A percentile compares a stretch with the other conserved stretches of the same genome.
These are phyloP conservation scores for Aspergillus coremiiformis DNA, from an alignment of 495 filamentous ascomycete species.

Conservation along the genomic window DNA sequence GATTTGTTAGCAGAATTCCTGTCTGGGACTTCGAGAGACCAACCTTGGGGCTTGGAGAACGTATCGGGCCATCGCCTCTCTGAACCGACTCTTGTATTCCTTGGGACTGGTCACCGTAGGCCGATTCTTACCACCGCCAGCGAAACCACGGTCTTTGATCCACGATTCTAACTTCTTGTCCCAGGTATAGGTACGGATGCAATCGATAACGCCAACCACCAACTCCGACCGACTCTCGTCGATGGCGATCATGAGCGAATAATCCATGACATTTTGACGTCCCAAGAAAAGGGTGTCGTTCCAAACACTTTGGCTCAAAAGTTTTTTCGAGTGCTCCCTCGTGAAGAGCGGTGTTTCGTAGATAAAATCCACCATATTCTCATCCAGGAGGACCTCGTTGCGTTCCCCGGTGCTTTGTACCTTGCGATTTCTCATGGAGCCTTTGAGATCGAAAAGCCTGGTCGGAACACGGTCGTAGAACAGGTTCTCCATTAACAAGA, in stretches of 20 bases:
- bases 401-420: conserved; percentile 90
- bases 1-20: conserved; percentile 3
- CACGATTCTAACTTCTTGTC: conserved; percentile 98
- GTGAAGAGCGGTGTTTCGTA: conserved; percentile 94
- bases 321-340: conserved; percentile 84
- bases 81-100: conserved; percentile 93
- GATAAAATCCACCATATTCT: conserved; percentile 99
- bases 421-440: conserved; percentile 95
- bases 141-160: conserved; percentile 94
- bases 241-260: conserved; percentile 96
- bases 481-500: conserved; percentile 96
- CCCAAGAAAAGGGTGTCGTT: conserved; percentile 95
- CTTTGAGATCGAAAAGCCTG: conserved; percentile 96
- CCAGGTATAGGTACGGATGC: conserved; percentile 98
- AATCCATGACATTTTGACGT: conserved; percentile 96
- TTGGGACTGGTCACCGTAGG: conserved; percentile 96
- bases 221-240: conserved; percentile 84
- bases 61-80: conserved; percentile 94
- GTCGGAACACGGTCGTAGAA: conserved; percentile 92
- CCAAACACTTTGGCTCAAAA: conserved; percentile 76
- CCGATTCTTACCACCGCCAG: conserved; percentile 74
- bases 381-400: conserved; percentile 92
- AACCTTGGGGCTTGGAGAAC: conserved; percentile 66
- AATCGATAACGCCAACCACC: conserved; percentile 96
- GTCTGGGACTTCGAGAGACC: background rate